phyloP scores from a whole-genome alignment of 73 alveolate genomes.

The Paramecium tetraurelia region DNA sequence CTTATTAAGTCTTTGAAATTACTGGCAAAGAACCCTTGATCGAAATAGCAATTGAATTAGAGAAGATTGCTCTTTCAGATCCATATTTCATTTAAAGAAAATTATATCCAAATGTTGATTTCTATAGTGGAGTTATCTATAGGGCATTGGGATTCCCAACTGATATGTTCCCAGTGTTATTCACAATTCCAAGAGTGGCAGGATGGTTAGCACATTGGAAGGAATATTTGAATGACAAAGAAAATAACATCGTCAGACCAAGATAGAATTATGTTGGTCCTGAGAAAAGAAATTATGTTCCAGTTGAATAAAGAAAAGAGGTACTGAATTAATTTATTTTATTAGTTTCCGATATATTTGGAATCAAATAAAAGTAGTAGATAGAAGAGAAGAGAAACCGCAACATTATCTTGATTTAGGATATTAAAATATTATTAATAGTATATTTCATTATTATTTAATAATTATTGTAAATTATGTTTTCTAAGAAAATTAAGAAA shows the following conservation, averaged over 20 bases:
- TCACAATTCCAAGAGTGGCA: constrained; percentile 86
- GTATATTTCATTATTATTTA: background rate
- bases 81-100: constrained; percentile 76
- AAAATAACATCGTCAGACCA: constrained; percentile 81
- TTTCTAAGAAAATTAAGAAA: background rate
- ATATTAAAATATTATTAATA: background rate
- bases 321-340: background rate
- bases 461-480: background rate
- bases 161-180: constrained; percentile 83
- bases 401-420: constrained; percentile 23
- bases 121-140: constrained; percentile 84
- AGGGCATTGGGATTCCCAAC: constrained; percentile 90
- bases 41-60: constrained; percentile 92
- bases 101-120: constrained; percentile 85
- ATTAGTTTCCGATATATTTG: constrained; percentile 49
- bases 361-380: constrained; percentile 52
- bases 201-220: constrained; percentile 89
- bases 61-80: constrained; percentile 80
- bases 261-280: constrained; percentile 83
- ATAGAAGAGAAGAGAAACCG: constrained; percentile 65
- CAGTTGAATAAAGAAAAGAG: constrained; percentile 70
- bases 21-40: constrained; percentile 90
- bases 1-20: constrained; percentile 82
- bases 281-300: constrained; percentile 76
- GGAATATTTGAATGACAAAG: constrained; percentile 83